Percentiles rank a stretch among this genome's conserved stretches.
These are phyloP conservation scores for Furcasterigmium sp. DNA, from an alignment of 2,329 filamentous ascomycete species.

Conservation along the genomic window DNA sequence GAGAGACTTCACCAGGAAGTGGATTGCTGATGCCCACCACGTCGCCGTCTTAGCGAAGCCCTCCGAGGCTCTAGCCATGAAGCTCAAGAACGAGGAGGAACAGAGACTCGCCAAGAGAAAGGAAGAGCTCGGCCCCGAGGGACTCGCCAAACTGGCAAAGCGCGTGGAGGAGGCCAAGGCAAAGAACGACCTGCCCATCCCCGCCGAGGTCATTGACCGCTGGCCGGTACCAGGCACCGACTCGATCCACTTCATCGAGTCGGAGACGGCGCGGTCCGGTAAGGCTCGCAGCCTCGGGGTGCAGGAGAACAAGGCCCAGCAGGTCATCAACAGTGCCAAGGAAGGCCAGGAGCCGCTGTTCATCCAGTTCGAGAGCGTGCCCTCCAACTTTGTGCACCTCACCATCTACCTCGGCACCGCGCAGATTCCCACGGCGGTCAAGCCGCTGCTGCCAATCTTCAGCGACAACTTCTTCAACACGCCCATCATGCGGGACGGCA, in stretches of 20 bases:
- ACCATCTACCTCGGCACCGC: constrained; percentile 75
- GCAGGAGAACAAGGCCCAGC: constrained; percentile 65
- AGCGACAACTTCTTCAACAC: constrained; percentile 93
- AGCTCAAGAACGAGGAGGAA: constrained; percentile 77
- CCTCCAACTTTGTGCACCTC: constrained; percentile 87
- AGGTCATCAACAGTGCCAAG: constrained; percentile 65
- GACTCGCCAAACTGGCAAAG: constrained; percentile 67
- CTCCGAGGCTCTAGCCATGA: constrained; percentile 71
- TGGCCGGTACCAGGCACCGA: constrained; percentile 82
- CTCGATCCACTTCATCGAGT: constrained; percentile 92
- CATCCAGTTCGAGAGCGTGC: constrained; percentile 94
- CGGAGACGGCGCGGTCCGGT: constrained; percentile 77
- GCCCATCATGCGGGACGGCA: constrained; percentile 71
- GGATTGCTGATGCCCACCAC: constrained; percentile 80
- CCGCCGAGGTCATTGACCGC: constrained; percentile 69
- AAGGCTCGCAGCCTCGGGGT: constrained; percentile 66
- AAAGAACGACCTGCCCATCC: constrained; percentile 85
- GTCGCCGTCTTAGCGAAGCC: constrained; percentile 85
- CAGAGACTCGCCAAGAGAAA: constrained; percentile 74
- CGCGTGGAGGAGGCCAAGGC: constrained; percentile 78
- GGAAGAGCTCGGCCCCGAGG: constrained; percentile 73
- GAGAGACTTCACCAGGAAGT: constrained; percentile 75
- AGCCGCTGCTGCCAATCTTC: constrained; percentile 80
- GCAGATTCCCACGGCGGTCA: constrained; percentile 71
- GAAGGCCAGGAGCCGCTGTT: constrained; percentile 67